A percentile compares a stretch with the other conserved stretches of the same genome.
Evolutionary conservation across 2,329 filamentous ascomycete genomes (phyloP).

Genomic region (Macrophomina tecta): DNA sequence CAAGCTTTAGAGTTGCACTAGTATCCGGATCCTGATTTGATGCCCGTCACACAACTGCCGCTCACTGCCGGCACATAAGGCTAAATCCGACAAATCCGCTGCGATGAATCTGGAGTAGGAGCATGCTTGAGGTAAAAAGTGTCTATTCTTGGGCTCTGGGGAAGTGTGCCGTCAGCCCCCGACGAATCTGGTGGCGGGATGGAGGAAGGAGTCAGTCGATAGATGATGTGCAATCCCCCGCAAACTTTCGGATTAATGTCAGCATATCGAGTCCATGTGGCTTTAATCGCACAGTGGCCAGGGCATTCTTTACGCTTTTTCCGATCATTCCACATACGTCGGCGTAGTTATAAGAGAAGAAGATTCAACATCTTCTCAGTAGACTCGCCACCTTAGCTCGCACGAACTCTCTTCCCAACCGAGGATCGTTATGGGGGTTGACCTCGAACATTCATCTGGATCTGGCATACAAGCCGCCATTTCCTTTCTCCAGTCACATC

Average conservation of each 20-base stretch:
- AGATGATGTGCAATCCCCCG: neutral
- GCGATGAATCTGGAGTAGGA: slow-evolving; percentile 19
- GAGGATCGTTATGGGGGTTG: neutral
- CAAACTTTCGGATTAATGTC: neutral
- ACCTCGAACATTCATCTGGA: slow-evolving; percentile 1
- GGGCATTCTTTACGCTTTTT: neutral
- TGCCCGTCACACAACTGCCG: neutral
- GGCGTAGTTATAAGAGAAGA: neutral
- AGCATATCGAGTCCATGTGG: neutral
- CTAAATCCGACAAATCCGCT: slow-evolving; percentile 26
- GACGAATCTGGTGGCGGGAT: slow-evolving; percentile 5
- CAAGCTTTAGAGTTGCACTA: slow-evolving; percentile 20
- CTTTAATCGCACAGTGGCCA: neutral
- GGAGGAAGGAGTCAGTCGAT: neutral
- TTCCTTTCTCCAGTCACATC: slow-evolving; percentile 12
- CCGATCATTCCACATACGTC: neutral
- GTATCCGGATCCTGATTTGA: neutral
- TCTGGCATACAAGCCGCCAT: slow-evolving; percentile 10
- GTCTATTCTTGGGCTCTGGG: neutral
- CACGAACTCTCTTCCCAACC: neutral
- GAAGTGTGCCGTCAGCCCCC: neutral
- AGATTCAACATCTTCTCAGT: slow-evolving; percentile 6
- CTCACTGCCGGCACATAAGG: neutral
- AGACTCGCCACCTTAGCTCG: neutral
- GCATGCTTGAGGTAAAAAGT: slow-evolving; percentile 3